Evolutionary conservation across 768 basidiomycete genomes (phyloP), one percentile per base, ranked within the genome.

Genomic region (Boletus tomentosulus): DNA sequence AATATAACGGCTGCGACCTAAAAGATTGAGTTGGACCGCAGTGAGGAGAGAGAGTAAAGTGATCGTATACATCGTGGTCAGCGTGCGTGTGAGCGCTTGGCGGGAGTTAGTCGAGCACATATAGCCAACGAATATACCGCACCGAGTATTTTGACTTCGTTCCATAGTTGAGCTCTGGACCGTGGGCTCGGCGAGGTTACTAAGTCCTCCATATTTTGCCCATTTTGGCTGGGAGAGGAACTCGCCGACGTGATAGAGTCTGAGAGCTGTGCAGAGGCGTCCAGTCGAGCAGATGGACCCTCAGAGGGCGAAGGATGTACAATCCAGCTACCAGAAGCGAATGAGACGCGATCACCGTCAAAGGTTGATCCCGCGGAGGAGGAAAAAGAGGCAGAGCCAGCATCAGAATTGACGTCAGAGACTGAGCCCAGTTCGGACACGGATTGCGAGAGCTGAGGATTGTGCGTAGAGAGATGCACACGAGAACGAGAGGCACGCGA

Each of bases 41-140:
- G 92, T 95, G 46, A 95, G 79, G n/a, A 98, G 78, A 16, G 87
- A 81, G 41, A 98, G 80, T 28, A 98, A 82, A 15, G 91, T 87
- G 22, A 86, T 81, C 13, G 93, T 83, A 69, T 98, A 98, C 24
- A 95, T 71, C 0, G 88, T 83, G 7, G 94, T 94, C 27, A 98
- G 72, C 15, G 90, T 86, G 50, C 95, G 79, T 2, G 94, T 96
- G 54, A 98, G 81, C 6, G 92, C 93, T 97, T 54, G 15, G 30
- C 10, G 38, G 56, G 16, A 24, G 15, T 57, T 28, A 58, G 51
- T 51, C 49, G 15, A 46, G 42, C 12, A 24, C 16, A 48, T 43
- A 41, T 25, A 39, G n/a, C 16, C 45, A 43, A 19, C 10, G 28
- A 50, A 45, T 3, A 38, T 80, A 63, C 87, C 91, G 85, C 31